Evolutionary conservation across 2,329 filamentous ascomycete species (phyloP), one percentile per base, ranked within the genome.

Genomic region (Capronia coronata): DNA sequence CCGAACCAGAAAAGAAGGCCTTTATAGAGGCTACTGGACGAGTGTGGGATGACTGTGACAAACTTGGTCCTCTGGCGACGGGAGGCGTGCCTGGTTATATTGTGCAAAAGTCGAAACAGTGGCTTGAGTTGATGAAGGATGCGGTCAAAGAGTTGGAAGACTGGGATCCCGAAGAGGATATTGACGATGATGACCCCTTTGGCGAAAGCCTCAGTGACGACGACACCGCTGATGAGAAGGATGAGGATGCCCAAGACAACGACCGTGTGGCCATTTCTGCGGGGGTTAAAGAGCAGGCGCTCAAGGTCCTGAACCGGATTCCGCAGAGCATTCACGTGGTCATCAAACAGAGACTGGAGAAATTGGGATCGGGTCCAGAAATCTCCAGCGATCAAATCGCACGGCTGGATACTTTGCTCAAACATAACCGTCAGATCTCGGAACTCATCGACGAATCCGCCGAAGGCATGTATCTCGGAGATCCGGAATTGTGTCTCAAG

Each of bases 121-220:
- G 84, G 68, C 74, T 81, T 34, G 86, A 86, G 48, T 79, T 85
- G 2, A 71, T 96, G 19, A 79, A 86, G 59, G 91, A 96, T 69
- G 85, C 88, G 0, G 78, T 94, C 59, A 80, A 86, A 55, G 91
- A 96, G 69, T 67, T 96, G 57, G 87, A 88, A 64, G 87, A 91
- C 60, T 96, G 90, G 88, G 81, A 83, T 16, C 85, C 88, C 1
- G 84, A 88, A 60, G 77, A 79, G 8, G 75, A 77, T 0, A 78
- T 80, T 2, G 80, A 80, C 0, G 81, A 80, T 1, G 68, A 70
- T 41, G 54, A 60, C 41, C 27, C 50, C 9, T 59, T 60, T 42
- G 57, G 48, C 44, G 64, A 68, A n/a, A 46, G 65, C 32, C 52
- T 67, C 29, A 63, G 59, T 16, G 64, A 65, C 27, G 62, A 66